Evolutionary conservation across 331 rosid species (phyloP).

Genomic region (Erythrophleum ivorense): DNA sequence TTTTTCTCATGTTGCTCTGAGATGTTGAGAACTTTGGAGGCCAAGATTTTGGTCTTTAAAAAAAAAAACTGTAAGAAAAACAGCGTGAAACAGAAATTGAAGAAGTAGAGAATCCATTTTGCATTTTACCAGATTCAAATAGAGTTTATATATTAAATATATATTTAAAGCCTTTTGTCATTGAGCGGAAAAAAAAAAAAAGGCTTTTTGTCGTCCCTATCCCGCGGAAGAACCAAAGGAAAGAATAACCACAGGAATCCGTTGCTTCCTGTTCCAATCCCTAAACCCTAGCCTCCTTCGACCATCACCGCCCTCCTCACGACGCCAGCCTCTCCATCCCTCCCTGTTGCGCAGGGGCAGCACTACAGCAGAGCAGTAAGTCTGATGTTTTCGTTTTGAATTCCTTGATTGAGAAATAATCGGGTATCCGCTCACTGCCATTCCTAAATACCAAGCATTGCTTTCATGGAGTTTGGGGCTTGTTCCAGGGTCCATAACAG

Average conservation of each 20-base stretch:
- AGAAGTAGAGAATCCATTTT: too few relatives aligned
- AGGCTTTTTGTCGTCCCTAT: too few relatives aligned
- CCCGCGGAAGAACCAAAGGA: too few relatives aligned
- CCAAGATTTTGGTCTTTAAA: too few relatives aligned
- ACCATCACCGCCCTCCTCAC: background rate
- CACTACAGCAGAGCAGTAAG: background rate
- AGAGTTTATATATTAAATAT: too few relatives aligned
- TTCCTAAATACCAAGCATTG: background rate
- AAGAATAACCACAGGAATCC: background rate
- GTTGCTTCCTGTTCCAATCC: background rate
- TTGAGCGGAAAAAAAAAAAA: too few relatives aligned
- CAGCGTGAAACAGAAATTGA: too few relatives aligned
- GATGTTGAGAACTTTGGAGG: too few relatives aligned
- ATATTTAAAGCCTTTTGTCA: too few relatives aligned
- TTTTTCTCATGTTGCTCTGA: too few relatives aligned
- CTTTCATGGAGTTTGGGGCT: slow-evolving; percentile 41
- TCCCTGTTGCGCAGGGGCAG: background rate
- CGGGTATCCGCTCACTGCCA: background rate
- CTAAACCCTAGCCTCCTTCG: background rate
- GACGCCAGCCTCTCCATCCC: background rate
- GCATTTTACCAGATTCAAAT: too few relatives aligned
- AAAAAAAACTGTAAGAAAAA: too few relatives aligned
- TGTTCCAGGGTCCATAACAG: slow-evolving; percentile 33
- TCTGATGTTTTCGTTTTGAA: background rate
- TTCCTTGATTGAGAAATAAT: background rate